These are phyloP conservation scores for Grigorovia yakushimaensis DNA, from an alignment of 805 yeast genomes.

Conservation along the genomic window DNA sequence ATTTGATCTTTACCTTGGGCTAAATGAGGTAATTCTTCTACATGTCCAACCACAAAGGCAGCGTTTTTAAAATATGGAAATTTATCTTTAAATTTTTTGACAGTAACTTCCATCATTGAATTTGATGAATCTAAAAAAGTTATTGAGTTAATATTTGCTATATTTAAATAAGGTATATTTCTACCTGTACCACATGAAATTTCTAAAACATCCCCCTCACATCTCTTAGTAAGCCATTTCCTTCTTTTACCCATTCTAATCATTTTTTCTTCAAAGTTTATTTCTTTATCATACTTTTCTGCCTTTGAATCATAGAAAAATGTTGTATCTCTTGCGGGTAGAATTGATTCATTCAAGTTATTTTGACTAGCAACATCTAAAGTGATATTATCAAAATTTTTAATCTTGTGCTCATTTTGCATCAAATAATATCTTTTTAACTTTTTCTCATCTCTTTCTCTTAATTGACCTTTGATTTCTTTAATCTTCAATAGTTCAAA, in stretches of 20 bases:
- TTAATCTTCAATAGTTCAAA: slow-evolving; percentile 56
- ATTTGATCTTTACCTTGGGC: slow-evolving; percentile 34
- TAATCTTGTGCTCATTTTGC: slow-evolving; percentile 30
- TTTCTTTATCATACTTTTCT: slow-evolving; percentile 66
- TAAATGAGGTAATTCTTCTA: slow-evolving; percentile 64
- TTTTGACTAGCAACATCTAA: slow-evolving; percentile 27
- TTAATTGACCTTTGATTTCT: slow-evolving; percentile 46
- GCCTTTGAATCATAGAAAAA: slow-evolving; percentile 71
- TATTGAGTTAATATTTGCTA: slow-evolving; percentile 51
- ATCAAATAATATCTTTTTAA: slow-evolving; percentile 50
- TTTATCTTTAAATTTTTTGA: slow-evolving; percentile 55
- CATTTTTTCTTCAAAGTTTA: slow-evolving; percentile 44
- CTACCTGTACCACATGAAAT: slow-evolving; percentile 96
- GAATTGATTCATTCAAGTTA: slow-evolving; percentile 32
- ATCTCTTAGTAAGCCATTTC: slow-evolving; percentile 68
- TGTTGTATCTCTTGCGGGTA: slow-evolving; percentile 74
- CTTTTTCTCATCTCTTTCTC: slow-evolving; percentile 56
- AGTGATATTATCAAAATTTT: slow-evolving; percentile 24
- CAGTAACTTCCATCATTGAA: slow-evolving; percentile 76
- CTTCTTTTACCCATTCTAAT: slow-evolving; percentile 48
- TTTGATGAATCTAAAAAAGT: slow-evolving; percentile 80
- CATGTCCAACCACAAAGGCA: slow-evolving; percentile 83
- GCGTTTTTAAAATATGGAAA: slow-evolving; percentile 63
- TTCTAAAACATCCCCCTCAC: slow-evolving; percentile 84
- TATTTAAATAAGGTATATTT: slow-evolving; percentile 66